These are phyloP conservation scores for Niveomyces coronatus DNA, from an alignment of 2,329 filamentous ascomycete genomes.

Conservation along the genomic window DNA sequence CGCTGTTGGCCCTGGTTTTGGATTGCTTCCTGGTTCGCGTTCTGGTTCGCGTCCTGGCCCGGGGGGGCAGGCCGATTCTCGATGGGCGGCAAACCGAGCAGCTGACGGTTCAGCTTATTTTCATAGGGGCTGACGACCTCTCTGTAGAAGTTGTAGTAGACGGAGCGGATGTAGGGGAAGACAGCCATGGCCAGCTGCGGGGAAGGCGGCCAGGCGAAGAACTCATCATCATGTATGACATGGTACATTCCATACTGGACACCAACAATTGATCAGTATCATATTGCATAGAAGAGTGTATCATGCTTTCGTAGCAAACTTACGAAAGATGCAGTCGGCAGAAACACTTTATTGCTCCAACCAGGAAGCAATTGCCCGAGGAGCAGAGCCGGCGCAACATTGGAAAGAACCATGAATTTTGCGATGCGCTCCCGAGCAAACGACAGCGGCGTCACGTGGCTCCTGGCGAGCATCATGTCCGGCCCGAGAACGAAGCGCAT, in stretches of 20 bases:
- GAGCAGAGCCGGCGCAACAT: conserved; percentile 36
- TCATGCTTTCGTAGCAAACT: conserved; percentile 10
- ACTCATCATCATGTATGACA: conserved; percentile 32
- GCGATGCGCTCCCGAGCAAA: conserved; percentile 21
- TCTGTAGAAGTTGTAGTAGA: conserved; percentile 37
- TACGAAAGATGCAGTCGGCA: conserved; percentile 34
- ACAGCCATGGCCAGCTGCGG: conserved; percentile 39
- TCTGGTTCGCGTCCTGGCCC: conserved; percentile 14
- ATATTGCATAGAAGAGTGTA: not conserved
- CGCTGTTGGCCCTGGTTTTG: conserved; percentile 11
- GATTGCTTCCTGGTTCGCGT: conserved; percentile 11
- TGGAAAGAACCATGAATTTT: conserved; percentile 29
- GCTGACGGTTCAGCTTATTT: conserved; percentile 34
- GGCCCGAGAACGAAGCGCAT: conserved; percentile 30
- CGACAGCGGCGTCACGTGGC: conserved; percentile 14
- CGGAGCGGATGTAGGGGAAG: conserved; percentile 35
- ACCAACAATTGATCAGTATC: no score
- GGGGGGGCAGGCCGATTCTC: conserved; percentile 13
- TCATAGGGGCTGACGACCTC: conserved; percentile 37
- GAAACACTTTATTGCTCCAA: conserved; percentile 29
- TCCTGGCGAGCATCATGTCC: conserved; percentile 19
- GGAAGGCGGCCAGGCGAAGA: conserved; percentile 43
- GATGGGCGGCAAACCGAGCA: conserved; percentile 29
- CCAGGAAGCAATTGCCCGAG: conserved; percentile 33
- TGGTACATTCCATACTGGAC: conserved; percentile 37